Percentiles rank a stretch among this genome's conserved stretches.
Evolutionary conservation across 1,284 basidiomycete genomes (phyloP).

Genomic region (Pascua guehoae): DNA sequence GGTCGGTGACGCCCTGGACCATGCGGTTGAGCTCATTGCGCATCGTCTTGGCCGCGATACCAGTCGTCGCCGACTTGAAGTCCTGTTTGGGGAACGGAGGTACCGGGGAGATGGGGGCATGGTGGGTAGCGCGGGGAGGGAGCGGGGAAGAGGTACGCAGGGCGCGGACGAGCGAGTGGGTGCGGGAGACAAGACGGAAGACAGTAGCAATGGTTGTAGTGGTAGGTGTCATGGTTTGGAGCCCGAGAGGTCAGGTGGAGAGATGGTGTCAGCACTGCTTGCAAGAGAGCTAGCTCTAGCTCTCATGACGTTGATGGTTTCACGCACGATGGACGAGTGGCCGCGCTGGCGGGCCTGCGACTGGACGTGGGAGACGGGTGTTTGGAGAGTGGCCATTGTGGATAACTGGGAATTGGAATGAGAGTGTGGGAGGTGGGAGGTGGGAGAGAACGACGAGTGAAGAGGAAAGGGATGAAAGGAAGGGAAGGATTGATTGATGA

Average conservation of each 20-base stretch:
- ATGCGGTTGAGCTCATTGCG: conserved; percentile 95
- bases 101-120: too few relatives aligned
- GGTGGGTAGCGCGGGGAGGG: not conserved
- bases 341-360: conserved; percentile 45
- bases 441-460: not conserved
- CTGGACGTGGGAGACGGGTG: conserved; percentile 19
- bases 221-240: not conserved
- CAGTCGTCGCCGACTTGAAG: conserved; percentile 98
- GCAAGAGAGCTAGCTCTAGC: not conserved
- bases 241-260: not conserved
- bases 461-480: not conserved
- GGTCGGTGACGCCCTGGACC: conserved; percentile 77
- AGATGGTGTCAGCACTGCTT: not conserved
- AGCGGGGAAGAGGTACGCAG: not conserved
- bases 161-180: not conserved
- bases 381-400: conserved; percentile 30
- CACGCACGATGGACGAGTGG: conserved; percentile 50
- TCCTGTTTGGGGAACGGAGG: conserved; percentile 45
- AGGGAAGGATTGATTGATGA: not conserved
- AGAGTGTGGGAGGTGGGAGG: not conserved
- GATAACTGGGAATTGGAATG: not conserved
- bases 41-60: conserved; percentile 96
- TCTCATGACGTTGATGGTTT: not conserved
- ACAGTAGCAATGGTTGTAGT: not conserved
- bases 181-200: not conserved